phyloP scores from a whole-genome alignment of 2,329 filamentous ascomycete species.

The Fusarium sarcochroum region DNA sequence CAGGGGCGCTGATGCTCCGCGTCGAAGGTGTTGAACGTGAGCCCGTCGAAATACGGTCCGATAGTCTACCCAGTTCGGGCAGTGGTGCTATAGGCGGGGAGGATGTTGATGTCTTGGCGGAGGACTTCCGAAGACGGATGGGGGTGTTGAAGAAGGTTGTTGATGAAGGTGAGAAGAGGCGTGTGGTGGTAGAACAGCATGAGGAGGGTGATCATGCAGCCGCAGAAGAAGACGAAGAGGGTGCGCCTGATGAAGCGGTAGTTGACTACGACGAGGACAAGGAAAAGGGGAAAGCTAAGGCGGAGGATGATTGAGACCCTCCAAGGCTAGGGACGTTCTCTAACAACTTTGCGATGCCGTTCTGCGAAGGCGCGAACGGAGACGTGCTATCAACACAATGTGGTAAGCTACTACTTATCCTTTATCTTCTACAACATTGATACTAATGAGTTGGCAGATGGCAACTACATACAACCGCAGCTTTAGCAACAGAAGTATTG shows the following conservation, averaged over 20 bases:
- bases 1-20: constrained; percentile 51
- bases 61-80: constrained; percentile 49
- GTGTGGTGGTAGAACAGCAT: constrained; percentile 49
- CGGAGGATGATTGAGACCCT: constrained; percentile 24
- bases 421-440: background rate
- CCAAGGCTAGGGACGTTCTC: background rate
- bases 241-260: constrained; percentile 36
- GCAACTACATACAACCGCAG: background rate
- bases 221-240: constrained; percentile 22
- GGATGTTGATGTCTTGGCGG: constrained; percentile 66
- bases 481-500: constrained; percentile 1
- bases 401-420: constrained; percentile 1
- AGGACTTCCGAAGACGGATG: constrained; percentile 72
- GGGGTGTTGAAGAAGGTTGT: constrained; percentile 66
- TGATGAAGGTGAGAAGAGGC: constrained; percentile 63
- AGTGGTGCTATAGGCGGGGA: constrained; percentile 56
- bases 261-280: constrained; percentile 39
- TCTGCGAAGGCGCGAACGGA: background rate
- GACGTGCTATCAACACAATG: background rate
- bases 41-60: constrained; percentile 48
- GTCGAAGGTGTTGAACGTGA: constrained; percentile 58
- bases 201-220: constrained; percentile 8
- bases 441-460: constrained; percentile 14
- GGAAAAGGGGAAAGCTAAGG: constrained; percentile 21
- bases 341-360: constrained; percentile 3